Conservation (phyloP, 768 basidiomycete genomes). For the Atractiella rhizophila region DNA sequence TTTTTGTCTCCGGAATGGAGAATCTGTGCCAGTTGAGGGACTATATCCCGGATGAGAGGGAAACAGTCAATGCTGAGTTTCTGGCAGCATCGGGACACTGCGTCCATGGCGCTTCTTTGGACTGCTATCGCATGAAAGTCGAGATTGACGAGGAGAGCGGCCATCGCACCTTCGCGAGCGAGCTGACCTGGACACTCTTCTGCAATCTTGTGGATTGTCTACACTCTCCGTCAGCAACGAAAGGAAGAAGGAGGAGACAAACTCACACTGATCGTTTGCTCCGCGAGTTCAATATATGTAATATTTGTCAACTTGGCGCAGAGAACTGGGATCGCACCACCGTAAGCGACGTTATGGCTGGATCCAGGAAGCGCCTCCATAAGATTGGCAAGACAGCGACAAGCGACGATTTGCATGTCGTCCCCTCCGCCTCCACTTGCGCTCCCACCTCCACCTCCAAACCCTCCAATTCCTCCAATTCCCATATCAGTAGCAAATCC, state of each 20-base stretch:
- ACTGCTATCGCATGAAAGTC: constrained; percentile 98
- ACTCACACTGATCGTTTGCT: constrained; percentile 89
- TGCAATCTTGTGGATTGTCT: constrained; percentile 97
- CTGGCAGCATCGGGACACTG: constrained; percentile 87
- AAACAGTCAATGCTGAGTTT: constrained; percentile 74
- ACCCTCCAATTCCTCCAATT: too few relatives aligned
- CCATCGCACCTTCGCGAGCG: constrained; percentile 79
- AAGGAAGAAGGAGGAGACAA: not conserved
- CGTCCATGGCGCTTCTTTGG: constrained; percentile 84
- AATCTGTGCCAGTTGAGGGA: constrained; percentile 71
- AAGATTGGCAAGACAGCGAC: constrained; percentile 83
- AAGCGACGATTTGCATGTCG: constrained; percentile 70
- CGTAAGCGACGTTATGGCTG: constrained; percentile 89
- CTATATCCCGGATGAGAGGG: constrained; percentile 56
- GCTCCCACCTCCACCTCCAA: constrained; percentile 30
- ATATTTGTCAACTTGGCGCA: constrained; percentile 95
- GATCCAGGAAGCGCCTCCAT: constrained; percentile 98
- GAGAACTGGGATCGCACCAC: constrained; percentile 90
- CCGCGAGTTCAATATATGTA: constrained; percentile 89
- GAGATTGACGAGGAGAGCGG: constrained; percentile 76
- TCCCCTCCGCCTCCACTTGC: constrained; percentile 28
- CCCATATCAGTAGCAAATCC: constrained; percentile 38
- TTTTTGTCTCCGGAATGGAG: constrained; percentile 78
- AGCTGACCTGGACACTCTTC: constrained; percentile 91
- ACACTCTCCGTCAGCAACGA: not conserved